A percentile compares a stretch with the other conserved stretches of the same genome.
phyloP scores from a whole-genome alignment of 176 grass and related monocot species.

The Areca catechu region DNA sequence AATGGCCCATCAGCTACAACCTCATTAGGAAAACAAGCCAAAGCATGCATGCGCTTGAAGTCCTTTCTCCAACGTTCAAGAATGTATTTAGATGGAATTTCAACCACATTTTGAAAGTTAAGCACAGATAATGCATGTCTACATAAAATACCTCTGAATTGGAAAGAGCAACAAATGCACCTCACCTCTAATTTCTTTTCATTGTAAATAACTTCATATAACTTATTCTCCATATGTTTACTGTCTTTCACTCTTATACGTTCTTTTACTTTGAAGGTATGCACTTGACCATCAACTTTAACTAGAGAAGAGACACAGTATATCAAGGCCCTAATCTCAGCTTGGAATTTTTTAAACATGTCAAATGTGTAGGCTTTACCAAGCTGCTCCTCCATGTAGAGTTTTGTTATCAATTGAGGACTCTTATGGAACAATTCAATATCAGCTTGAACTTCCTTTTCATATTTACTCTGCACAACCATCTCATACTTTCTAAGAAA shows the following conservation, averaged over 20 bases:
- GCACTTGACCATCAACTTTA: constrained; percentile 1
- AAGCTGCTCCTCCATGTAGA: constrained; percentile 10
- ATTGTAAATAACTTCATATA: constrained; percentile 6
- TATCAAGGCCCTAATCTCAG: constrained; percentile 9
- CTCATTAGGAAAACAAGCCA: constrained; percentile 6
- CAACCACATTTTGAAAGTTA: constrained; percentile 7
- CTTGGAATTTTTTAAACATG: neutral
- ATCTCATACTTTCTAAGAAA: constrained; percentile 6
- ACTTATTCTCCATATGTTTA: constrained; percentile 4
- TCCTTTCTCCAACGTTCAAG: constrained; percentile 7
- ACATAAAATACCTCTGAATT: constrained; percentile 7
- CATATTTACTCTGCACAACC: neutral
- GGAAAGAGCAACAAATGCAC: constrained; percentile 10
- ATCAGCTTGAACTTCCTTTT: constrained; percentile 10
- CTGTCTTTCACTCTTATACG: constrained; percentile 1
- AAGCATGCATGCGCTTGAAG: constrained; percentile 9
- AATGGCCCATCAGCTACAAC: neutral
- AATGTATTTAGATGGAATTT: constrained; percentile 10
- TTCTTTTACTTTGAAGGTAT: constrained; percentile 7
- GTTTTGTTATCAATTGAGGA: constrained; percentile 8
- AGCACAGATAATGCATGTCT: constrained; percentile 14
- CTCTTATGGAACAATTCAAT: constrained; percentile 1
- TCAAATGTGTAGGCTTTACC: constrained; percentile 10
- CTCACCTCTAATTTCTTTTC: constrained; percentile 5
- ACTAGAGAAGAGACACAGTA: constrained; percentile 6